Conservation (phyloP, 202 grass and related monocot genomes). For the Musa balbisiana region DNA sequence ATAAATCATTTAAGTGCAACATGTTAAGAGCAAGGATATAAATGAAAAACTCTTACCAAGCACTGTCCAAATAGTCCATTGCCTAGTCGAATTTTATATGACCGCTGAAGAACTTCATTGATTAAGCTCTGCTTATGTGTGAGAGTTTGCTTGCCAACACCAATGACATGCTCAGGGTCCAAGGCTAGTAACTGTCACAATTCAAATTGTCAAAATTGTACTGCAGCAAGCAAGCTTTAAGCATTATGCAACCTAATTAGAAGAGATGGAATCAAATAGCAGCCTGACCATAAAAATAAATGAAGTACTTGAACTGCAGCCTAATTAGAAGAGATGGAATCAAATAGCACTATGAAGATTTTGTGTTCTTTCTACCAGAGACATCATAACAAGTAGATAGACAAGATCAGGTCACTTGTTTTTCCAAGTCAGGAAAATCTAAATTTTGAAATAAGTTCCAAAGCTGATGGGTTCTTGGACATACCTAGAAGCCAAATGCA, state of each 20-base stretch:
- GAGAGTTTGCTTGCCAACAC: slow-evolving; percentile 51
- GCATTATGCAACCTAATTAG: neutral
- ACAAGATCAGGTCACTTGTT: no score
- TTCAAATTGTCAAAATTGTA: neutral
- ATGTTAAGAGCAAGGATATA: neutral
- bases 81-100: slow-evolving; percentile 72
- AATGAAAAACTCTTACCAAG: slow-evolving; percentile 44
- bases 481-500: no score
- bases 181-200: slow-evolving; percentile 63
- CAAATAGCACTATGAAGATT: no score
- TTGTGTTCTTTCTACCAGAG: no score
- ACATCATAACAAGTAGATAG: no score
- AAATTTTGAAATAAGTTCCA: no score
- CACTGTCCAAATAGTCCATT: slow-evolving; percentile 62
- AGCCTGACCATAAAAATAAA: no score
- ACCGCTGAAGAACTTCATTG: slow-evolving; percentile 50
- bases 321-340: no score
- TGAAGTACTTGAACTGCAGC: no score
- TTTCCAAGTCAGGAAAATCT: no score
- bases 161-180: slow-evolving; percentile 60
- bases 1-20: neutral
- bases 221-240: neutral
- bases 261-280: no score
- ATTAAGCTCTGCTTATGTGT: slow-evolving; percentile 61
- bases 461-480: no score